Evolutionary conservation across 164 flowering plant species (phyloP).

Genomic region (Euptelea pleiosperma): DNA sequence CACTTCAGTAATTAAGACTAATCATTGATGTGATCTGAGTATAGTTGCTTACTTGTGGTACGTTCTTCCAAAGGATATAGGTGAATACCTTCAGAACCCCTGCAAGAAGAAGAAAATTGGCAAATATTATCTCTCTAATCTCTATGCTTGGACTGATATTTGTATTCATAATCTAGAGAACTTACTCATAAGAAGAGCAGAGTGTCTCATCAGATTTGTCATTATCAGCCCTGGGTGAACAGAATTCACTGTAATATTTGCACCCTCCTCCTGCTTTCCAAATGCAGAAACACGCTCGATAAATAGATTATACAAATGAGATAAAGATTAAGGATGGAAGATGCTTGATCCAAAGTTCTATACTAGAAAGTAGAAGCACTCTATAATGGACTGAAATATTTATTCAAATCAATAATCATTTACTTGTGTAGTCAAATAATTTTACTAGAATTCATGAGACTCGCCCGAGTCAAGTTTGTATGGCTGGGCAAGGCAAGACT

Average conservation of each 20-base stretch:
- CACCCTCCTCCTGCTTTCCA: conserved; percentile 70
- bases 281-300: neutral
- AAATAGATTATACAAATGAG: neutral
- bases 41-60: conserved; percentile 70
- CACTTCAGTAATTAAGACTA: too few relatives aligned
- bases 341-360: too few relatives aligned
- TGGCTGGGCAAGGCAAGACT: too few relatives aligned
- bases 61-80: conserved; percentile 70
- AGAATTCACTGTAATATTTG: conserved; percentile 69
- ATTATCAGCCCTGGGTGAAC: conserved; percentile 93
- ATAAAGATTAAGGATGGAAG: too few relatives aligned
- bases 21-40: too few relatives aligned
- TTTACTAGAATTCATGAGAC: too few relatives aligned
- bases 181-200: conserved; percentile 60
- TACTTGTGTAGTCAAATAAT: too few relatives aligned
- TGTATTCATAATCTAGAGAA: neutral
- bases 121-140: neutral
- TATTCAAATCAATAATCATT: too few relatives aligned
- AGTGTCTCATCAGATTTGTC: conserved; percentile 73
- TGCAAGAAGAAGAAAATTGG: conserved; percentile 26
- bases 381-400: too few relatives aligned
- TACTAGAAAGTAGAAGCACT: too few relatives aligned
- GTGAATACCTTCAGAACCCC: conserved; percentile 51
- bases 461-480: too few relatives aligned
- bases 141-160: neutral